Evolutionary conservation across 1,139 yeast genomes (phyloP), one percentile per base, ranked within the genome.

Genomic region (Pneumocystis murina): DNA sequence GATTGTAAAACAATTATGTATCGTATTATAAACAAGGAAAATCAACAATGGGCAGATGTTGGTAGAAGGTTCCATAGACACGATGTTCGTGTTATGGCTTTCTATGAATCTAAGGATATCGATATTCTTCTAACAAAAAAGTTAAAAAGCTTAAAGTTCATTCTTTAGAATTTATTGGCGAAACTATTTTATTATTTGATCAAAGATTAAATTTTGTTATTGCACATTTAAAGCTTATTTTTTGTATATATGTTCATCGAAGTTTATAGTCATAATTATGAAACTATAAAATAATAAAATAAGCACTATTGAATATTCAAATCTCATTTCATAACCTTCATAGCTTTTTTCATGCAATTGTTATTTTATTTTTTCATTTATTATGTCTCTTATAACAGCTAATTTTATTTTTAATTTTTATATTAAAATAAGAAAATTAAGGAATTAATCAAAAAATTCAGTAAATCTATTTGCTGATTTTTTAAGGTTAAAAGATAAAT

Each of bases 1-100:
- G 98, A 94, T 73, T 81, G 97, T 71, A 90, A 90, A 72, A 89
- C 92, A 63, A 88, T 84, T 71, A 85, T 82, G 69, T 86, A 85
- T 74, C 69, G 73, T 59, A 67, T 75, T 61, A 73, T 77, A 5
- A 76, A 68, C 67, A 74, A 75, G 63, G 78, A 78, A 64, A 73
- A 76, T 48, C 74, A 79, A 55, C 84, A 84, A 72, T 92, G 98
- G 98, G 82, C 87, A n/a, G 86, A 84, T 70, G 80, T 84, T 68
- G 88, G 85, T 73, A 79, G 96, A 70, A 78, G 91, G 65, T 79
- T 91, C 68, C 97, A 92, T 74, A 84, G 95, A 60, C 90, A 90
- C 72, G 98, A 92, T 75, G 84, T 92, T 57, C 83, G 98, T 70
- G 80, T 95, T 0, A 80, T 92, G 81, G 78, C 85, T 0, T 76